These are phyloP conservation scores for Eucalyptus marginata DNA, from an alignment of 345 rosid genomes.

Conservation along the genomic window DNA sequence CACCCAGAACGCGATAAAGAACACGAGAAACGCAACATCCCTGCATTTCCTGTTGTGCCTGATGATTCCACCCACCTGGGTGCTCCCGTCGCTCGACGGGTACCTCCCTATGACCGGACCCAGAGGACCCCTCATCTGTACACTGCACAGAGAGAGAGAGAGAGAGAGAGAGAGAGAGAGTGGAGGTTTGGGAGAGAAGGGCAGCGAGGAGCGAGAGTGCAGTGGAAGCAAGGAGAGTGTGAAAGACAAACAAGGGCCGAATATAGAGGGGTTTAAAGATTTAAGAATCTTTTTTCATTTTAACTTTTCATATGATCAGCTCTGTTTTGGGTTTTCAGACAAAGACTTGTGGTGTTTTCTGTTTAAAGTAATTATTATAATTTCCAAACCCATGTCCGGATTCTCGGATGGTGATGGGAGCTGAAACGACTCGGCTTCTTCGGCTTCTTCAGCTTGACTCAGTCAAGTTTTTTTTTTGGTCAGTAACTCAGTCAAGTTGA, in stretches of 20 bases:
- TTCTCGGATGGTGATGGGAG: not conserved
- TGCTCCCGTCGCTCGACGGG: constrained; percentile 85
- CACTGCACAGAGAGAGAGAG: not conserved
- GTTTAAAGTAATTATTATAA: not conserved
- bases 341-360: not conserved
- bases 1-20: constrained; percentile 90
- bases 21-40: constrained; percentile 70
- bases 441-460: not conserved
- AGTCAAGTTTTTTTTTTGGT: no score
- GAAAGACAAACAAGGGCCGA: not conserved
- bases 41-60: constrained; percentile 89
- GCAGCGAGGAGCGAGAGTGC: not conserved
- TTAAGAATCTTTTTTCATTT: not conserved
- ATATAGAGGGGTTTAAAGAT: not conserved
- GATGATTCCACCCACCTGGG: constrained; percentile 71
- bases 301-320: not conserved
- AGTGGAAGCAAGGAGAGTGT: constrained; percentile 5
- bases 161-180: not conserved
- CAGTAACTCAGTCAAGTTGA: no score
- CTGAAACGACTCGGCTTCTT: not conserved
- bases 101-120: constrained; percentile 89
- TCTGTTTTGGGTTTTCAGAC: not conserved
- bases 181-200: not conserved
- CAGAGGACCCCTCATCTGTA: constrained; percentile 52
- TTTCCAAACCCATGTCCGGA: not conserved